A percentile compares a stretch with the other conserved stretches of the same genome.
phyloP scores from a whole-genome alignment of 2,329 filamentous ascomycete species.

The Albifimbria verrucaria region DNA sequence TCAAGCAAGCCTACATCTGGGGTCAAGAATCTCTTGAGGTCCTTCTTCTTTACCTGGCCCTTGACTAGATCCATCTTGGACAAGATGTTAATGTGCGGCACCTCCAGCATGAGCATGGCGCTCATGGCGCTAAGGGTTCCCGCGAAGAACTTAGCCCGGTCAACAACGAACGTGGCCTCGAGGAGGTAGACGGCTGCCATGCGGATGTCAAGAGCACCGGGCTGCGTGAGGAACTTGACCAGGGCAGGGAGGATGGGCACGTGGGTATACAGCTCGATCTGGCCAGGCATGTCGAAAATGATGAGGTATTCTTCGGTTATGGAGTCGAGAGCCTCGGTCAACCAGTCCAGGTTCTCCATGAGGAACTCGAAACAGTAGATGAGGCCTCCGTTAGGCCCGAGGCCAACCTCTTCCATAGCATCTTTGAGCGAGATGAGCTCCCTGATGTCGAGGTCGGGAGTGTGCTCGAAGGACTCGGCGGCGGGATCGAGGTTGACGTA shows the following conservation, averaged over 20 bases:
- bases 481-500: conserved; percentile 98
- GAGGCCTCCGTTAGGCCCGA: conserved; percentile 87
- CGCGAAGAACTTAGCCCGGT: conserved; percentile 95
- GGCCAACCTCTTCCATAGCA: conserved; percentile 91
- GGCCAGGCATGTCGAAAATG: conserved; percentile 97
- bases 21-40: conserved; percentile 85
- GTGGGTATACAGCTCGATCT: conserved; percentile 98
- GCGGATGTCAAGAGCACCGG: conserved; percentile 80
- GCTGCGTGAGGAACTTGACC: conserved; percentile 74
- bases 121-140: conserved; percentile 96
- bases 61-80: conserved; percentile 98
- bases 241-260: conserved; percentile 87
- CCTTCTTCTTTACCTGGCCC: conserved; percentile 80
- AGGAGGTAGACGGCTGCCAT: conserved; percentile 93
- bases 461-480: conserved; percentile 86
- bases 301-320: conserved; percentile 95
- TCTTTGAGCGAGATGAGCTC: conserved; percentile 91
- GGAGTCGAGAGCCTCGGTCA: conserved; percentile 78
- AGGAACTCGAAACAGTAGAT: conserved; percentile 98
- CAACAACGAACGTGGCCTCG: conserved; percentile 92
- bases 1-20: conserved; percentile 81
- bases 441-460: conserved; percentile 92
- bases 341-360: conserved; percentile 89
- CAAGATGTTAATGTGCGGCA: conserved; percentile 93
- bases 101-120: conserved; percentile 97